Conservation (phyloP, 306 rosid species). For the Dicorynia guianensis region DNA sequence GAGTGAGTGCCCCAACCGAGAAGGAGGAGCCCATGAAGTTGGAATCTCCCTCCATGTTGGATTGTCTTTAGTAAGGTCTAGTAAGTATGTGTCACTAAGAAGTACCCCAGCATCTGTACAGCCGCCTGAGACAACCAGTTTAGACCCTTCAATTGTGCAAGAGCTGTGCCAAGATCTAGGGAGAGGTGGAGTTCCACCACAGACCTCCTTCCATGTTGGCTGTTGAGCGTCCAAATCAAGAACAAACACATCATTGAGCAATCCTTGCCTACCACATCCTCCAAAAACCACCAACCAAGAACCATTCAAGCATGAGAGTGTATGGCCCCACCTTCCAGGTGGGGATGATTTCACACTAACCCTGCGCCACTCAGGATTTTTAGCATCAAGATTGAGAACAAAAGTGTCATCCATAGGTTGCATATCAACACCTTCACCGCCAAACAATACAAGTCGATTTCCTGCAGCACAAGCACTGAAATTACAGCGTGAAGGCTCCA, state of each 20-base stretch:
- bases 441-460: constrained; percentile 89
- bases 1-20: constrained; percentile 93
- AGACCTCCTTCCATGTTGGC: constrained; percentile 94
- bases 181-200: constrained; percentile 86
- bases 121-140: constrained; percentile 96
- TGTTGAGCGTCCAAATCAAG: constrained; percentile 98
- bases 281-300: constrained; percentile 96
- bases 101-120: constrained; percentile 93
- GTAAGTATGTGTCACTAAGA: constrained; percentile 81
- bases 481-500: constrained; percentile 97
- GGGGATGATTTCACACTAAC: constrained; percentile 90
- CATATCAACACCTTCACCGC: constrained; percentile 98
- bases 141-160: constrained; percentile 92
- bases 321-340: constrained; percentile 99
- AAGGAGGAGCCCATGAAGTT: constrained; percentile 85
- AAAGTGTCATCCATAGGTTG: constrained; percentile 99
- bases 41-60: constrained; percentile 96
- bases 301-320: constrained; percentile 83
- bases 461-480: constrained; percentile 98
- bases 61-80: constrained; percentile 74
- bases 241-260: constrained; percentile 90
- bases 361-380: constrained; percentile 86
- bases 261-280: constrained; percentile 92
- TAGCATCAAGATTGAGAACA: constrained; percentile 91
- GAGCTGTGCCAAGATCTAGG: constrained; percentile 99